Conservation (phyloP, 179 eudicot genomes). For the Pouteria campechiana region DNA sequence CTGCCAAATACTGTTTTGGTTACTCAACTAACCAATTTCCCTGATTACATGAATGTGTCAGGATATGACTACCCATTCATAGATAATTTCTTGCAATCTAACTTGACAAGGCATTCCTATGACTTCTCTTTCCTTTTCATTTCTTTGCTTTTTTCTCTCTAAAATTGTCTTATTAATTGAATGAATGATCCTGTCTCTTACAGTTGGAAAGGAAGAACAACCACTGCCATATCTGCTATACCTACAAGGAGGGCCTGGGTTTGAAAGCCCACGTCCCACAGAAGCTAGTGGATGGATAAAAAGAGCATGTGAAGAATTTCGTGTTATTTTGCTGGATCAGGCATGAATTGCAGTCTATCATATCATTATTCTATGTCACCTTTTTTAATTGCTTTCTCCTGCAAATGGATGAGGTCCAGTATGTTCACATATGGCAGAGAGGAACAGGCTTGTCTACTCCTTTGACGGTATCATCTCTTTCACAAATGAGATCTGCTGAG, state of each 20-base stretch:
- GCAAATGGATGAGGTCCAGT: no score
- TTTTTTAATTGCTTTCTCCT: background rate
- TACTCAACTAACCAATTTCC: no score
- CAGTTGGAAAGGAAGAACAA: slow-evolving; percentile 86
- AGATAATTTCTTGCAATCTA: no score
- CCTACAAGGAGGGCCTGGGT: slow-evolving; percentile 98
- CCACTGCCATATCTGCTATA: slow-evolving; percentile 67
- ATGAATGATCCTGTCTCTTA: slow-evolving; percentile 12
- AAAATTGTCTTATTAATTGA: slow-evolving; percentile 5
- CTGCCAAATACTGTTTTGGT: no score
- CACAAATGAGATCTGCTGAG: slow-evolving; percentile 60
- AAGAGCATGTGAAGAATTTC: slow-evolving; percentile 79
- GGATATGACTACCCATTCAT: no score
- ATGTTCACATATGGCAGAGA: slow-evolving; percentile 40
- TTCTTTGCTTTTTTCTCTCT: no score
- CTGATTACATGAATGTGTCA: no score
- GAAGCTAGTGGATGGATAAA: slow-evolving; percentile 89
- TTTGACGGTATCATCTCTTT: slow-evolving; percentile 71
- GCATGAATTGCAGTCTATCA: slow-evolving; percentile 18
- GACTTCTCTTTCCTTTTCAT: no score
- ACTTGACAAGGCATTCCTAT: no score
- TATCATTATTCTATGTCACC: background rate
- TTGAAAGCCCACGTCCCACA: slow-evolving; percentile 78
- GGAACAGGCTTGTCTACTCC: slow-evolving; percentile 98
- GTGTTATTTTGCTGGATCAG: slow-evolving; percentile 86